These are phyloP conservation scores for Cyclotella cryptica DNA, from an alignment of 108 stramenopile species.

Conservation along the genomic window DNA sequence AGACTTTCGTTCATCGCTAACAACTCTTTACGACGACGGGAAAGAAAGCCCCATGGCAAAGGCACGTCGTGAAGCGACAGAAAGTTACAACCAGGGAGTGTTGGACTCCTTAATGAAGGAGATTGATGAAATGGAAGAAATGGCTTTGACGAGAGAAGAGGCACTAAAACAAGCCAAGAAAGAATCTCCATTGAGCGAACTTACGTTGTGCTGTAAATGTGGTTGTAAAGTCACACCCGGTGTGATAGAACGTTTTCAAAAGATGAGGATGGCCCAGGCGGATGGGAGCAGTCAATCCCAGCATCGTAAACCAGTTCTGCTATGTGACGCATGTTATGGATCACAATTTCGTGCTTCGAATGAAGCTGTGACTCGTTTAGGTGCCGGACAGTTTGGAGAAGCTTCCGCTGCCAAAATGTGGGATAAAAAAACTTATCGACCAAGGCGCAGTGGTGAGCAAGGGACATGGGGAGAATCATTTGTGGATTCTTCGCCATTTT, in stretches of 20 bases:
- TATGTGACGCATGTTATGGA: conserved; percentile 44
- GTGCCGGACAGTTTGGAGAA: neutral
- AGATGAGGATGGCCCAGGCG: neutral
- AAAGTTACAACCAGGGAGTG: conserved; percentile 31
- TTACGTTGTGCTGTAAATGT: conserved; percentile 29
- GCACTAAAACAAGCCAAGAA: conserved; percentile 17
- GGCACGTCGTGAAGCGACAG: conserved; percentile 26
- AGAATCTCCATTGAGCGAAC: neutral
- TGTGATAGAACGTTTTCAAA: conserved; percentile 23
- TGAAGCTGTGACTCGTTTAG: conserved; percentile 34
- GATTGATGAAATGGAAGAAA: conserved; percentile 40
- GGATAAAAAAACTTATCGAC: neutral
- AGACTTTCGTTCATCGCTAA: conserved; percentile 42
- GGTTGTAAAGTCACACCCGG: conserved; percentile 39
- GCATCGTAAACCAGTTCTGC: neutral
- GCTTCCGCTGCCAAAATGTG: neutral
- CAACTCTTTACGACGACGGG: conserved; percentile 13
- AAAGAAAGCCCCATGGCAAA: conserved; percentile 36
- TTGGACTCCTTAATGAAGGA: conserved; percentile 35
- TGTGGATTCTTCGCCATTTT: neutral
- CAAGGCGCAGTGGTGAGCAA: neutral
- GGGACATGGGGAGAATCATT: neutral
- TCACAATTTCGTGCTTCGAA: conserved; percentile 20
- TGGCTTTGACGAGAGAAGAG: conserved; percentile 44
- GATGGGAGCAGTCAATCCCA: neutral